Base-by-base conservation (phyloP, 805 yeast species). In the Teunomyces gatunensis region DNA sequence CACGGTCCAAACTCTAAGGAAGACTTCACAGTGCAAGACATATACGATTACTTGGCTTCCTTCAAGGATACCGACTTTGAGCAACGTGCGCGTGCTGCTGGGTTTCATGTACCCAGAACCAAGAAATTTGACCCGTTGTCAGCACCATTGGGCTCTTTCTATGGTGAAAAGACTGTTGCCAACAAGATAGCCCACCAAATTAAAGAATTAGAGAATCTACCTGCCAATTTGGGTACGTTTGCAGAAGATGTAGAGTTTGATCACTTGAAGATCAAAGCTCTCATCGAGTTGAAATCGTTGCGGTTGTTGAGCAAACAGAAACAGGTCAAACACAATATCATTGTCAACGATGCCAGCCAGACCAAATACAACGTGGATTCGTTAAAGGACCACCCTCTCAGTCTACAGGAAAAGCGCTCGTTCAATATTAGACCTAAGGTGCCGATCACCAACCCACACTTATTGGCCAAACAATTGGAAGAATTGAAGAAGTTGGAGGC, bases 391-490 rank as follows among this genome's bases (percentile, higher is more conserved):
- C 75, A 80, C 47, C 78, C 87, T 4, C 71, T 78, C 42, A 77
- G 85, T 2, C 71, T 79, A 55, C 83, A 86, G 39, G 87, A 89
- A 44, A 84, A 83, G 57, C 74, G 95, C 60, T 79, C 88, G 0
- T 77, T 81, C 48, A 83, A 83, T 59, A 73, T 85, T 13, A 78
- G 89, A 61, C 81, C 82, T 29, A 87, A 86, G 60, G 77, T 84
- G 45, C 81, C 81, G 49, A 85, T 85, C 27, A 82, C 84, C 15
- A 87, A 85, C 57, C 87, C 95, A 1, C 86, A 89, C 4, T 74
- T 84, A 50, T 69, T 87, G 40, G 90, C 91, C 3, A 85, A 83
- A 61, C 88, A 85, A 59, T 71, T 87, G 48, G 89, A 86, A 58
- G 85, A 83, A 60, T 85, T 84, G 57, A 86, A 85, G 60, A 75